Evolutionary conservation across 2,329 filamentous ascomycete species (phyloP).

Genomic region (Pyrenochaeta sp.): DNA sequence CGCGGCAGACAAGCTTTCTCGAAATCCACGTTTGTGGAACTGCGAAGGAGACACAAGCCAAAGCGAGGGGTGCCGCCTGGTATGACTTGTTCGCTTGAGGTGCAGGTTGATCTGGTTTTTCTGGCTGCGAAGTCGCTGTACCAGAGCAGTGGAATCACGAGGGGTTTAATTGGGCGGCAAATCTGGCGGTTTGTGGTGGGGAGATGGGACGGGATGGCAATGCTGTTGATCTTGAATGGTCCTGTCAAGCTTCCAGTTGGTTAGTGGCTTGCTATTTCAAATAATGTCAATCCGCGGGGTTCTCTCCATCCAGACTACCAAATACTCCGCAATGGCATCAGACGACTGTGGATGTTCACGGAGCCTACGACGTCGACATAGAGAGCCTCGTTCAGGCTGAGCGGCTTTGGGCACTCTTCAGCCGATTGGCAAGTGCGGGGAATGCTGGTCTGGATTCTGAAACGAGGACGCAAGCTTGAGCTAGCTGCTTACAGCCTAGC

Average conservation of each 20-base stretch:
- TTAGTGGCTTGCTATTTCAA: no score
- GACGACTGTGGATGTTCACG: not conserved
- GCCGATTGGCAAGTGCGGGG: slow-evolving; percentile 33
- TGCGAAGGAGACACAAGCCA: slow-evolving; percentile 1
- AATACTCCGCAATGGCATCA: no score
- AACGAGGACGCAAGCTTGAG: slow-evolving; percentile 12
- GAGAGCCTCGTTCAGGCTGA: not conserved
- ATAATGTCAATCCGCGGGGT: no score
- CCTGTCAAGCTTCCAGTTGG: no score
- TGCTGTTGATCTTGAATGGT: no score
- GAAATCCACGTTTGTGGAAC: not conserved
- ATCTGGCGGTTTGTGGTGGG: no score
- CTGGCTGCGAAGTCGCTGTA: slow-evolving; percentile 3
- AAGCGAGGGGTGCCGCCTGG: not conserved
- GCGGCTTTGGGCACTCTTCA: slow-evolving; percentile 8
- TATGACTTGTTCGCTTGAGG: slow-evolving; percentile 6
- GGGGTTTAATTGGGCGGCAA: slow-evolving; percentile 6
- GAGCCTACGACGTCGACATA: not conserved
- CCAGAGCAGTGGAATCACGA: slow-evolving; percentile 4
- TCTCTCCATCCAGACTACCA: no score
- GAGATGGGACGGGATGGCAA: not conserved
- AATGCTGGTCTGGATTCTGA: slow-evolving; percentile 22
- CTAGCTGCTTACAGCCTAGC: slow-evolving; percentile 22
- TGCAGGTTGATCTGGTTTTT: slow-evolving; percentile 13
- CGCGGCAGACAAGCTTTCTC: slow-evolving; percentile 3